Conservation (phyloP, 2,329 filamentous ascomycete genomes). For the Paracoccidioides brasiliensis region DNA sequence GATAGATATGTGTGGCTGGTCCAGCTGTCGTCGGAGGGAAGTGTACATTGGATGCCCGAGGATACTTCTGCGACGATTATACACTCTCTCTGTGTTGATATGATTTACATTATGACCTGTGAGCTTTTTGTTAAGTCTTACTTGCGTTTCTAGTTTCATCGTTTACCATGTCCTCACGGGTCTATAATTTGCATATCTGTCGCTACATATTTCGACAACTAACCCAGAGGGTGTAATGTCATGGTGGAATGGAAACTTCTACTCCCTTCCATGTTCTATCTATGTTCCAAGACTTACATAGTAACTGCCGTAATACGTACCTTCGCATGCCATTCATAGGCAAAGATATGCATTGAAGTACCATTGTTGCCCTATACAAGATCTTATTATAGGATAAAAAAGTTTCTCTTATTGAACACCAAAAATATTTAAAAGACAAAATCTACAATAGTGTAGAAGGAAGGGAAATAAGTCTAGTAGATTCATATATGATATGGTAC, state of each 20-base stretch:
- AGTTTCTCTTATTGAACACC: not conserved
- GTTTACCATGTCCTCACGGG: not conserved
- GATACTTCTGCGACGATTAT: constrained; percentile 56
- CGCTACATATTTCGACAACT: not conserved
- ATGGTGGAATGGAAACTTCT: not conserved
- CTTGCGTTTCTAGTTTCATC: not conserved
- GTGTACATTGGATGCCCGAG: constrained; percentile 49
- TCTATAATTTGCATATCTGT: not conserved
- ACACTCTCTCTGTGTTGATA: constrained; percentile 45
- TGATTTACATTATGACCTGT: not conserved
- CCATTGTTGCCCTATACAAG: no score
- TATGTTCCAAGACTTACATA: not conserved
- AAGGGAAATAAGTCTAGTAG: not conserved
- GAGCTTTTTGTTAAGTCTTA: not conserved
- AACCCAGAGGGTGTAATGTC: not conserved
- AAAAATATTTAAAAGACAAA: not conserved
- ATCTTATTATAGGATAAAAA: not conserved
- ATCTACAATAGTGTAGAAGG: not conserved
- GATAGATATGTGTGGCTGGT: constrained; percentile 56
- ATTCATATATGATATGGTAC: constrained; percentile 8
- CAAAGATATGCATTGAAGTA: no score
- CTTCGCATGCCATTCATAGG: not conserved
- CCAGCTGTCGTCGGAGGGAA: constrained; percentile 60
- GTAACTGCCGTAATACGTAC: not conserved
- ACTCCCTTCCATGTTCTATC: not conserved